phyloP scores from a whole-genome alignment of 129 eudicot genomes.

The Scalesia atractyloides region DNA sequence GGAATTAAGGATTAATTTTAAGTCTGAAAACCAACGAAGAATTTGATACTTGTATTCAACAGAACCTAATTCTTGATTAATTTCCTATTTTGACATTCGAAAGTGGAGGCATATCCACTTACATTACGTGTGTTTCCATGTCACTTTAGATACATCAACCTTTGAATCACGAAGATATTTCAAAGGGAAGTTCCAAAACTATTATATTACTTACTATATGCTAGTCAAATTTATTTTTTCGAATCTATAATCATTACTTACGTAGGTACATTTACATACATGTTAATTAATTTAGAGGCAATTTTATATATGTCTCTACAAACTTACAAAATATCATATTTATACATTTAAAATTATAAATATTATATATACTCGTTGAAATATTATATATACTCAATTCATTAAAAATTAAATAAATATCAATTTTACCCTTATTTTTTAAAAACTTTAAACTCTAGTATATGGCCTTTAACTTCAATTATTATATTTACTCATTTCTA shows the following conservation, averaged over 20 bases:
- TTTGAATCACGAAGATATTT: background rate
- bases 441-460: too few species aligned
- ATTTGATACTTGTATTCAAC: constrained; percentile 1
- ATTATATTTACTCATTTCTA: too few species aligned
- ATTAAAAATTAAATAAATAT: too few species aligned
- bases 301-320: too few species aligned
- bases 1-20: background rate
- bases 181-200: background rate
- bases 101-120: constrained; percentile 4
- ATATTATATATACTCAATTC: too few species aligned
- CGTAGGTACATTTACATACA: too few species aligned
- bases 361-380: too few species aligned
- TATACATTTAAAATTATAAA: too few species aligned
- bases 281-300: too few species aligned
- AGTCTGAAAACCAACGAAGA: background rate
- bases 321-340: too few species aligned
- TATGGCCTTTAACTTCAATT: too few species aligned
- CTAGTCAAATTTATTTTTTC: background rate
- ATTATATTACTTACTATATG: background rate
- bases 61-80: background rate
- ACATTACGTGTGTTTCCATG: constrained; percentile 4
- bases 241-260: background rate
- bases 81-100: background rate
- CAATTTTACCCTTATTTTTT: too few species aligned
- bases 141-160: background rate